A percentile compares a stretch with the other conserved stretches of the same genome.
These are phyloP conservation scores for Syncephalis plumigaleata DNA, from an alignment of 371 early-diverging fungal genomes.

Conservation along the genomic window DNA sequence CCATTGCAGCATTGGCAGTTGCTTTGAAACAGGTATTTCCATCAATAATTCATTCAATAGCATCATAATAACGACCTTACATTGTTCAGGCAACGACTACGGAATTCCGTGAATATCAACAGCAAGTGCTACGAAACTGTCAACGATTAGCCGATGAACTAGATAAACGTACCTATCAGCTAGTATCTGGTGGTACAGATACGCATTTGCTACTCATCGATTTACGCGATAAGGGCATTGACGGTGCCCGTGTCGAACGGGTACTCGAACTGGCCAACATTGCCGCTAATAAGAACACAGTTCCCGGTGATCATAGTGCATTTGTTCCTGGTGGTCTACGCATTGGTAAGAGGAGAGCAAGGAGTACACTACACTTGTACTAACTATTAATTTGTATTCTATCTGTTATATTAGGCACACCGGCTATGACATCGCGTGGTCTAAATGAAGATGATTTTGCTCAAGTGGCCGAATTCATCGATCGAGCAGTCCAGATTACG, in stretches of 20 bases:
- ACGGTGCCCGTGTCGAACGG: constrained; percentile 90
- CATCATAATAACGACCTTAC: no score
- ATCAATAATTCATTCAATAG: background rate
- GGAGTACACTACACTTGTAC: no score
- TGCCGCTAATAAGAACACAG: constrained; percentile 97
- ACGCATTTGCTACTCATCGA: constrained; percentile 85
- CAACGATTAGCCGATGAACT: constrained; percentile 74
- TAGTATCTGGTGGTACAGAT: constrained; percentile 91
- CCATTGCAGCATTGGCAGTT: constrained; percentile 94
- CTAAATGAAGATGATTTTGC: constrained; percentile 75
- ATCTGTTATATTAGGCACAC: constrained; percentile 34
- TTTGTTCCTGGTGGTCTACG: constrained; percentile 93
- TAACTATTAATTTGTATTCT: no score
- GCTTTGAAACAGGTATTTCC: constrained; percentile 75
- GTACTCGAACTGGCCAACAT: constrained; percentile 88
- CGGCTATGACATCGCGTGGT: constrained; percentile 96
- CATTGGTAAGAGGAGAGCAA: constrained; percentile 21
- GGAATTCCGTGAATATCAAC: constrained; percentile 81
- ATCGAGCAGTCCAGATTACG: constrained; percentile 59
- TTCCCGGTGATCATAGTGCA: constrained; percentile 91
- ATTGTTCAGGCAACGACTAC: constrained; percentile 34
- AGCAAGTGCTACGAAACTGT: constrained; percentile 78
- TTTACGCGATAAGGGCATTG: constrained; percentile 61
- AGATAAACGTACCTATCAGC: constrained; percentile 46
- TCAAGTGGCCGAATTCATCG: constrained; percentile 68